Conservation (phyloP, 257 asterid species). For the Scutellaria minor region DNA sequence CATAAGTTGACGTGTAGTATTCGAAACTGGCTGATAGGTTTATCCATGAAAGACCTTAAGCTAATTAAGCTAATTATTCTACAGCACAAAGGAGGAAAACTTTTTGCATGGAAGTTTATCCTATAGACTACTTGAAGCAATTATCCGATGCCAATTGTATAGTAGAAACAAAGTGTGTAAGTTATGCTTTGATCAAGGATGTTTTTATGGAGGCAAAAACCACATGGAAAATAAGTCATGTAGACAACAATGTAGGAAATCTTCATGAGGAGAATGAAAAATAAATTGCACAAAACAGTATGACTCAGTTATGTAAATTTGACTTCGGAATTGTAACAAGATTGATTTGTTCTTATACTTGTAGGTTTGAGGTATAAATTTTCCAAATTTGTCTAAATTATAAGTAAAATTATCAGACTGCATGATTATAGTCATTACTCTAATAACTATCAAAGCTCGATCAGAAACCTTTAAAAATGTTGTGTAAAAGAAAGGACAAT, state of each 20-base stretch:
- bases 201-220: constrained; percentile 11
- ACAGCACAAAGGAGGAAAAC: neutral
- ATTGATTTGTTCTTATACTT: neutral
- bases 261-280: neutral
- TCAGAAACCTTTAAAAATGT: too few relatives aligned
- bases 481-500: too few relatives aligned
- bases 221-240: neutral
- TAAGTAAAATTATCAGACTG: neutral
- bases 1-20: neutral
- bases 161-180: neutral
- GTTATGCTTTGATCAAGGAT: neutral
- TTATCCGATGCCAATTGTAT: neutral
- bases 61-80: neutral
- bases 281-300: neutral
- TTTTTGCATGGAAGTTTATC: neutral
- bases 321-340: neutral
- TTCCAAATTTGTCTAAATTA: neutral
- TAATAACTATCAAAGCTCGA: constrained; percentile 31
- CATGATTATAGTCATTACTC: constrained; percentile 8
- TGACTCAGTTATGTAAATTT: neutral
- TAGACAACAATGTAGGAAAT: neutral
- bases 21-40: neutral
- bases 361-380: neutral
- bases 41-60: neutral
- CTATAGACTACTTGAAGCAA: neutral